phyloP scores from a whole-genome alignment of 2,329 filamentous ascomycete genomes.

The Xylariaceae sp. region DNA sequence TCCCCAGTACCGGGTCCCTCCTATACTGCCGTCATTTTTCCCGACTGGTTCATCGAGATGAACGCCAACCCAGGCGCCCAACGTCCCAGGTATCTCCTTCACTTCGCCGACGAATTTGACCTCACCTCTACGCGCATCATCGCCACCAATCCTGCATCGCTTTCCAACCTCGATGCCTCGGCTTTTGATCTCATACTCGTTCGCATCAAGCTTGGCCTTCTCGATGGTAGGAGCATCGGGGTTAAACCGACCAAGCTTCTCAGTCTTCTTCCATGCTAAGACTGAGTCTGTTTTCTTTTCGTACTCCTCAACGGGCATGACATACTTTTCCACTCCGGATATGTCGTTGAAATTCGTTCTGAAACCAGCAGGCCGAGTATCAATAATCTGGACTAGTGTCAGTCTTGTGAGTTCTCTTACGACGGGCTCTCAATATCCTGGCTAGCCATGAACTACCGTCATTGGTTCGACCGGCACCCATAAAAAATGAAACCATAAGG shows the following conservation, averaged over 20 bases:
- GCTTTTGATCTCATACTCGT: slow-evolving; percentile 64
- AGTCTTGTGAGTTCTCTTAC: slow-evolving; percentile 17
- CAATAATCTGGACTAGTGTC: slow-evolving; percentile 58
- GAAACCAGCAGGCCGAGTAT: slow-evolving; percentile 70
- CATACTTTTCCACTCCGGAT: slow-evolving; percentile 80
- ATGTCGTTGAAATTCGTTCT: slow-evolving; percentile 79
- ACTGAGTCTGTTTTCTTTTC: slow-evolving; percentile 83
- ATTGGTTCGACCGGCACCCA: neutral
- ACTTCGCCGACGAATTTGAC: slow-evolving; percentile 71
- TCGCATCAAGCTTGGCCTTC: slow-evolving; percentile 64
- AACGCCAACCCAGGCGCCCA: slow-evolving; percentile 68
- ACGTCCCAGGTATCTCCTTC: slow-evolving; percentile 64
- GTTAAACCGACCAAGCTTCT: slow-evolving; percentile 95
- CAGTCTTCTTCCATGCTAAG: slow-evolving; percentile 89
- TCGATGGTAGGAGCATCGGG: slow-evolving; percentile 73
- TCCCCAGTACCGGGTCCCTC: slow-evolving; percentile 66
- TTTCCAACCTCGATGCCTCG: slow-evolving; percentile 62
- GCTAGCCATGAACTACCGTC: neutral
- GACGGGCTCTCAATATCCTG: neutral
- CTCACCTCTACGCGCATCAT: slow-evolving; percentile 65
- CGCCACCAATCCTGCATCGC: slow-evolving; percentile 61
- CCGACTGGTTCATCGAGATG: slow-evolving; percentile 74
- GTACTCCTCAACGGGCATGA: slow-evolving; percentile 82
- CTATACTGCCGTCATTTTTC: slow-evolving; percentile 75
- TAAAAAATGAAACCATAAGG: neutral